A percentile compares a stretch with the other conserved stretches of the same genome.
Evolutionary conservation across 306 rosid genomes (phyloP).

Genomic region (Sicyos edulis): DNA sequence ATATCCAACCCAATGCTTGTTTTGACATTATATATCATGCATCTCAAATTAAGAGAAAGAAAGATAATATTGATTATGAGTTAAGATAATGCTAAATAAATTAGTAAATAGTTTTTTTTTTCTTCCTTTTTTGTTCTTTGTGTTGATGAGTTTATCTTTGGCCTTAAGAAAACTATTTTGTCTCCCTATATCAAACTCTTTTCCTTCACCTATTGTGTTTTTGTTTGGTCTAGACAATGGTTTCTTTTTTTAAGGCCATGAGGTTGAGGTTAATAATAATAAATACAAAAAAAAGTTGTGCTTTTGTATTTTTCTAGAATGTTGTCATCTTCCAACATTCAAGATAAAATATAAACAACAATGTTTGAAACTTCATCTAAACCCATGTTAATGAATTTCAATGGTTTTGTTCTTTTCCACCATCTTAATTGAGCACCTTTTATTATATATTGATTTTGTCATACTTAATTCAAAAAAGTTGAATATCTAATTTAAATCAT

Average conservation of each 20-base stretch:
- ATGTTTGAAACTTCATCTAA: slow-evolving; percentile 6
- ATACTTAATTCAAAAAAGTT: slow-evolving; percentile 7
- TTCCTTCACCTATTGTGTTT: not conserved
- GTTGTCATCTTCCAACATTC: slow-evolving; percentile 8
- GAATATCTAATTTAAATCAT: not conserved
- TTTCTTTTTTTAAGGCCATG: not conserved
- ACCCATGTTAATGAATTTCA: slow-evolving; percentile 5
- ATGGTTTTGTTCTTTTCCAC: slow-evolving; percentile 7
- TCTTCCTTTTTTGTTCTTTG: not conserved
- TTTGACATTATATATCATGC: no score
- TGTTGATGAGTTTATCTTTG: slow-evolving; percentile 7
- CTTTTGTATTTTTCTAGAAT: not conserved
- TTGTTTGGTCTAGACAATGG: not conserved
- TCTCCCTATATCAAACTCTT: slow-evolving; percentile 3
- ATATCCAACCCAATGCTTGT: no score
- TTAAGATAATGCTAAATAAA: no score
- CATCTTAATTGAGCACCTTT: not conserved
- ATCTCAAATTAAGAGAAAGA: no score
- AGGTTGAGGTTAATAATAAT: not conserved
- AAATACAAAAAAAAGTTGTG: not conserved
- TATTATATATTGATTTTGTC: not conserved
- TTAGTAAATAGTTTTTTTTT: no score
- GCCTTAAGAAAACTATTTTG: slow-evolving; percentile 14
- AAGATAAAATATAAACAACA: not conserved
- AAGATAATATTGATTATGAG: no score